Evolutionary conservation across 495 filamentous ascomycete genomes (phyloP).

Genomic region (Poronia punctata): DNA sequence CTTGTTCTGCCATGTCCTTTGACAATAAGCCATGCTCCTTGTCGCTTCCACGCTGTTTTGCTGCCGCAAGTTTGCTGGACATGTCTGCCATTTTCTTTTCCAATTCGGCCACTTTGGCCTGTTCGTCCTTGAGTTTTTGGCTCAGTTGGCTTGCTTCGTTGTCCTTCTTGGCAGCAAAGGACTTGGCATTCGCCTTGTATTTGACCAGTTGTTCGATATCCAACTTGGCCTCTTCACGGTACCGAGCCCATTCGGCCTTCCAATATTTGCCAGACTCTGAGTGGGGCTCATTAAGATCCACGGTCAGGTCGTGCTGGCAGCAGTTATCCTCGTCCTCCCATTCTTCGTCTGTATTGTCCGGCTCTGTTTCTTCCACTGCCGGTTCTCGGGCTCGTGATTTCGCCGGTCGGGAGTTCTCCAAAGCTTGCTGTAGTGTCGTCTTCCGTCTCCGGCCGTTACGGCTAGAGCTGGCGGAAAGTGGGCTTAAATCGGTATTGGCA

Average conservation of each 20-base stretch:
- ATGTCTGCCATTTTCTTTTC: conserved; percentile 57
- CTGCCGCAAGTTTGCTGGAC: conserved; percentile 43
- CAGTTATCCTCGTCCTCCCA: conserved; percentile 37
- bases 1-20: conserved; percentile 59
- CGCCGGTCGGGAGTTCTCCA: conserved; percentile 37
- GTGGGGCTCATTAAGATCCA: conserved; percentile 71
- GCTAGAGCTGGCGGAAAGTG: conserved; percentile 39
- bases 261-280: conserved; percentile 88
- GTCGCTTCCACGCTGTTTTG: conserved; percentile 32
- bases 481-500: conserved; percentile 51
- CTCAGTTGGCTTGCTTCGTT: conserved; percentile 63
- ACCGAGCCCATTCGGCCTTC: conserved; percentile 83
- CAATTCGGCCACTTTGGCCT: conserved; percentile 48
- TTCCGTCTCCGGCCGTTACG: conserved; percentile 21
- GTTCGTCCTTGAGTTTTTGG: conserved; percentile 62
- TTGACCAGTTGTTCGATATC: conserved; percentile 74
- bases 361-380: conserved; percentile 14
- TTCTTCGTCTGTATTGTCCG: conserved; percentile 24
- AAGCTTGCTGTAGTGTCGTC: conserved; percentile 49
- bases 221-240: conserved; percentile 68
- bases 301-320: conserved; percentile 54
- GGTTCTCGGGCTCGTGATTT: conserved; percentile 15
- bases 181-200: conserved; percentile 77
- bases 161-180: conserved; percentile 87
- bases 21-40: conserved; percentile 44